Conservation (phyloP, 2,329 filamentous ascomycete genomes). For the Diaporthe nobilis region DNA sequence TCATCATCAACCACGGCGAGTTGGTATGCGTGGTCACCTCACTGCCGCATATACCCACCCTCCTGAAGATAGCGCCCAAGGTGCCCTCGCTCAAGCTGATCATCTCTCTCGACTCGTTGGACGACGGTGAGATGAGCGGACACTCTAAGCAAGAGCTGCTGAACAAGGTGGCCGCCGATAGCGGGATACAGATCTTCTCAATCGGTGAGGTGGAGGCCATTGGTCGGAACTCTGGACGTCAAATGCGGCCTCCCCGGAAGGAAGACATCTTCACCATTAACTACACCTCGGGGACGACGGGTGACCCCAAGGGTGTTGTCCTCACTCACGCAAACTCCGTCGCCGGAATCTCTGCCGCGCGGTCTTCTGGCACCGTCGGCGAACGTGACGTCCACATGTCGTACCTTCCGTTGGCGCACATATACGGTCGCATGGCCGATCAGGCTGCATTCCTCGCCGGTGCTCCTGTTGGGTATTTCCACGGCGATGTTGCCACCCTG, state of each 20-base stretch:
- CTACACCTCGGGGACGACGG: slow-evolving; percentile 90
- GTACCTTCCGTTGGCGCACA: slow-evolving; percentile 94
- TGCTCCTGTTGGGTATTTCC: slow-evolving; percentile 89
- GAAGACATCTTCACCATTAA: slow-evolving; percentile 91
- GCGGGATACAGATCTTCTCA: slow-evolving; percentile 84
- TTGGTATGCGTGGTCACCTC: slow-evolving; percentile 83
- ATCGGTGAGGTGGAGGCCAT: slow-evolving; percentile 86
- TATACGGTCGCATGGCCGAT: slow-evolving; percentile 89
- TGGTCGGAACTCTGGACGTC: slow-evolving; percentile 77
- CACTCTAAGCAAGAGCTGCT: slow-evolving; percentile 86
- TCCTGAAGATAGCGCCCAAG: slow-evolving; percentile 84
- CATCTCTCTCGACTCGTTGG: slow-evolving; percentile 86
- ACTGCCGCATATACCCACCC: slow-evolving; percentile 82
- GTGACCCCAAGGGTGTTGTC: slow-evolving; percentile 85
- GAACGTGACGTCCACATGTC: slow-evolving; percentile 78
- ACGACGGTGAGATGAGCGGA: slow-evolving; percentile 81
- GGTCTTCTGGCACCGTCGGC: slow-evolving; percentile 66
- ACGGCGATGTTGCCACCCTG: slow-evolving; percentile 87
- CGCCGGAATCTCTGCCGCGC: slow-evolving; percentile 75
- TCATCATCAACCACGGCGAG: slow-evolving; percentile 92
- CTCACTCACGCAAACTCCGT: slow-evolving; percentile 87
- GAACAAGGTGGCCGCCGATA: slow-evolving; percentile 79
- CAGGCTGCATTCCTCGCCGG: slow-evolving; percentile 81
- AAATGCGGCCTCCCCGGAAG: slow-evolving; percentile 78
- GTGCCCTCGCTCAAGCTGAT: slow-evolving; percentile 89